These are phyloP conservation scores for Picea glauca DNA, from an alignment of 75 land plant species.

Conservation along the genomic window DNA sequence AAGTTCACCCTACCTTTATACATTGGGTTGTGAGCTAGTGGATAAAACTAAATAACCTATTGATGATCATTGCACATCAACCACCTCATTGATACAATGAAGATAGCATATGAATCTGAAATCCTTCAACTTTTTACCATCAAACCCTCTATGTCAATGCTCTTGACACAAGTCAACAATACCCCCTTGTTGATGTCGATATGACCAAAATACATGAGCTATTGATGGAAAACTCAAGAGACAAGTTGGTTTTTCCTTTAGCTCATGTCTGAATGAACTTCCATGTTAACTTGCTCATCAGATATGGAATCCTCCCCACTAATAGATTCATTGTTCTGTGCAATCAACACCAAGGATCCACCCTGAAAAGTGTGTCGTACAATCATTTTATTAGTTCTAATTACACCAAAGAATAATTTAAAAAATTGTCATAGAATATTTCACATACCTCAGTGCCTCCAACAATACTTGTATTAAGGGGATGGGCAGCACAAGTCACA, in stretches of 20 bases:
- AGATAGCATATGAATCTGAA: too few species aligned
- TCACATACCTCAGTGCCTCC: conserved; percentile 73
- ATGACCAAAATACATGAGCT: background rate
- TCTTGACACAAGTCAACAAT: too few species aligned
- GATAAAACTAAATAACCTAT: too few species aligned
- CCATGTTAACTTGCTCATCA: background rate
- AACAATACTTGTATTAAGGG: conserved; percentile 54
- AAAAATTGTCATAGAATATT: background rate
- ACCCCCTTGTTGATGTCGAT: too few species aligned
- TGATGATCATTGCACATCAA: too few species aligned
- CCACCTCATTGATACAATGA: too few species aligned
- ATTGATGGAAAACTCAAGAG: background rate
- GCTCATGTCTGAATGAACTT: background rate
- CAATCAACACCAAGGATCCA: conserved; percentile 4
- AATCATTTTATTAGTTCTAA: background rate
- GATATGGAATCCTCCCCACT: background rate
- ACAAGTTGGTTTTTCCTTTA: too few species aligned
- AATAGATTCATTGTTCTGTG: conserved; percentile 7
- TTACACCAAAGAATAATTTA: background rate
- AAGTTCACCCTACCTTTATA: too few species aligned
- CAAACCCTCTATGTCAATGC: too few species aligned
- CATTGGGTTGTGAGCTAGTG: too few species aligned
- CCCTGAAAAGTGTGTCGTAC: background rate
- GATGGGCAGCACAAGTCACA: conserved; percentile 68
- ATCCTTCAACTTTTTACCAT: too few species aligned